phyloP scores from a whole-genome alignment of 176 grass and related monocot species.

The Eragrostis nindensis region DNA sequence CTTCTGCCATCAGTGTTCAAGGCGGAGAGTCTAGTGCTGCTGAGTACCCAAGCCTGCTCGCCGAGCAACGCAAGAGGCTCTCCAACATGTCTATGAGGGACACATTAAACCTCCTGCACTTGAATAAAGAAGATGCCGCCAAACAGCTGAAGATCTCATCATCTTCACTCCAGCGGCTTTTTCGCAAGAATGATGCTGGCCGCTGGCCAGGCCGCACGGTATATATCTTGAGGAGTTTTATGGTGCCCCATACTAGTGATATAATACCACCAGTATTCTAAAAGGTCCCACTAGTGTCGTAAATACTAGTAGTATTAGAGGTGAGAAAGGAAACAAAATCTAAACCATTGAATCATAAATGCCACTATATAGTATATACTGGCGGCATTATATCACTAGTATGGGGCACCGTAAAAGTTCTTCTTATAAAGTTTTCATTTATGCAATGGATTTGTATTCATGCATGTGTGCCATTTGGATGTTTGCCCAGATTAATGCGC shows the following conservation, averaged over 20 bases:
- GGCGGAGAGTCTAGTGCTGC: not conserved
- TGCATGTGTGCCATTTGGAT: no score
- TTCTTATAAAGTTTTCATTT: not conserved
- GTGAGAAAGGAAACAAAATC: no score
- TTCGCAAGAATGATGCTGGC: not conserved
- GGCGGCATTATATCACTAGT: no score
- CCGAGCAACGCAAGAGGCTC: not conserved
- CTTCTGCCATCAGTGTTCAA: not conserved
- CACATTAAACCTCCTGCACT: not conserved
- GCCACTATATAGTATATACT: no score
- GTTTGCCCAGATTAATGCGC: not conserved
- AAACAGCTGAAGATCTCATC: not conserved
- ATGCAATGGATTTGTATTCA: not conserved
- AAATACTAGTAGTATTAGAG: no score
- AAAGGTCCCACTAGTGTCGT: no score
- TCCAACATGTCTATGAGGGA: not conserved
- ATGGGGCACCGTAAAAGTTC: no score
- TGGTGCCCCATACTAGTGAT: no score
- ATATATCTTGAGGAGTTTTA: no score
- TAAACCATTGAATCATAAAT: no score
- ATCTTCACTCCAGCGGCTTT: not conserved
- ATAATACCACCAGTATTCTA: no score
- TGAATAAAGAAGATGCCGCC: not conserved
- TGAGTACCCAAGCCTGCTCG: not conserved
- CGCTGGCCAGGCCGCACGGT: not conserved